phyloP scores from a whole-genome alignment of 1,139 yeast genomes.

The Nakaseomyces nivariensis region DNA sequence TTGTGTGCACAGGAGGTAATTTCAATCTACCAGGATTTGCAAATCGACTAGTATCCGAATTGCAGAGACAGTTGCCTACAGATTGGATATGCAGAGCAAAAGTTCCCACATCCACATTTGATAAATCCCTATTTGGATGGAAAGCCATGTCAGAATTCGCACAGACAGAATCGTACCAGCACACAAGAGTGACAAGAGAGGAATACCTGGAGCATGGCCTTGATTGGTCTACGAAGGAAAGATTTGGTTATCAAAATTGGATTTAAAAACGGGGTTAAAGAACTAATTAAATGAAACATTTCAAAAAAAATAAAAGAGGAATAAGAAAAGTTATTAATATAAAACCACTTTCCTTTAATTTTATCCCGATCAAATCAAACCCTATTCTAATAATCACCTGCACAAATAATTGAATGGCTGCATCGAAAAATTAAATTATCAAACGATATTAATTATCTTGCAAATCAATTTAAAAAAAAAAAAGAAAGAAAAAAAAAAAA shows the following conservation, averaged over 20 bases:
- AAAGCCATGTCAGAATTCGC: slow-evolving; percentile 47
- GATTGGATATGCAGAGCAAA: slow-evolving; percentile 55
- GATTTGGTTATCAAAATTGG: slow-evolving; percentile 52
- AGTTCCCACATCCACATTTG: slow-evolving; percentile 26
- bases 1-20: slow-evolving; percentile 77
- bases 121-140: slow-evolving; percentile 44
- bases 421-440: too few species aligned
- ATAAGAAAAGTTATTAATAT: not conserved
- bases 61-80: slow-evolving; percentile 57
- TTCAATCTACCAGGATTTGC: slow-evolving; percentile 60
- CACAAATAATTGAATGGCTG: too few species aligned
- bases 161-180: slow-evolving; percentile 39
- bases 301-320: not conserved
- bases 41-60: slow-evolving; percentile 47
- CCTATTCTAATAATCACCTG: too few species aligned
- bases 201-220: slow-evolving; percentile 85
- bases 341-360: not conserved
- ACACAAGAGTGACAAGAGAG: slow-evolving; percentile 55
- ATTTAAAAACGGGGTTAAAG: slow-evolving; percentile 8
- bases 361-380: too few species aligned
- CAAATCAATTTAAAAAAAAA: not conserved
- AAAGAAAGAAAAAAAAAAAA: not conserved
- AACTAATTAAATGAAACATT: not conserved
- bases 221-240: slow-evolving; percentile 60
- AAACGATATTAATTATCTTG: too few species aligned